These are phyloP conservation scores for Hypomontagnella submonticulosa DNA, from an alignment of 495 filamentous ascomycete genomes.

Conservation along the genomic window DNA sequence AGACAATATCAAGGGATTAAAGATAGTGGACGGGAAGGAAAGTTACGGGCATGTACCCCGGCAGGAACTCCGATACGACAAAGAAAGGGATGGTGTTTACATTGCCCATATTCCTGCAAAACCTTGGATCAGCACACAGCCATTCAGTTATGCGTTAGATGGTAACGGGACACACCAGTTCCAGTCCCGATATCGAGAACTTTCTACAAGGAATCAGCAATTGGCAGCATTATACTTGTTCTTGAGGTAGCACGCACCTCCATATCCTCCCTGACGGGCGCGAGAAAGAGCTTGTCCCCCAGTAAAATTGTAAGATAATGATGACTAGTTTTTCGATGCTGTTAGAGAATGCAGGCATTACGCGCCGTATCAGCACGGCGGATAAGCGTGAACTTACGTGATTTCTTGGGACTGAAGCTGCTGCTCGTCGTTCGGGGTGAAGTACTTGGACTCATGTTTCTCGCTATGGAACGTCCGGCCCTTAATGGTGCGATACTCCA, in stretches of 20 bases:
- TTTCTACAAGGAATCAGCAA: slow-evolving; percentile 56
- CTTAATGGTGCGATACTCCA: slow-evolving; percentile 57
- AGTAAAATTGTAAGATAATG: slow-evolving; percentile 14
- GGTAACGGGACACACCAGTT: slow-evolving; percentile 50
- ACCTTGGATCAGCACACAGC: too few species aligned
- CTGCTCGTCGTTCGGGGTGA: slow-evolving; percentile 25
- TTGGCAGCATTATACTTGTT: slow-evolving; percentile 20
- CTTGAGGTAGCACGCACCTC: too few species aligned
- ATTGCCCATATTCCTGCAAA: slow-evolving; percentile 68
- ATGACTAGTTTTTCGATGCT: background rate
- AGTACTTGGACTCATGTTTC: slow-evolving; percentile 42
- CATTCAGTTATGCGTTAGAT: too few species aligned
- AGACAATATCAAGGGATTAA: background rate
- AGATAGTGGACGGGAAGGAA: too few species aligned
- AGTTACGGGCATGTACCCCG: too few species aligned
- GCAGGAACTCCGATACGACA: too few species aligned
- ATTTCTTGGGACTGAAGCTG: slow-evolving; percentile 48
- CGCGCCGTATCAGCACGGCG: background rate
- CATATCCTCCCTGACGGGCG: slow-evolving; percentile 43
- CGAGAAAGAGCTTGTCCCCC: slow-evolving; percentile 42
- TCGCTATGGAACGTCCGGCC: slow-evolving; percentile 54
- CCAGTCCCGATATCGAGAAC: slow-evolving; percentile 73
- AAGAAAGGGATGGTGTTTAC: slow-evolving; percentile 14
- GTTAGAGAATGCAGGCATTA: slow-evolving; percentile 14
- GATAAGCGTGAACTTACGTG: slow-evolving; percentile 24